Evolutionary conservation across 257 asterid species (phyloP), one percentile per base, ranked within the genome.

Genomic region (Ophiorrhiza pumila): DNA sequence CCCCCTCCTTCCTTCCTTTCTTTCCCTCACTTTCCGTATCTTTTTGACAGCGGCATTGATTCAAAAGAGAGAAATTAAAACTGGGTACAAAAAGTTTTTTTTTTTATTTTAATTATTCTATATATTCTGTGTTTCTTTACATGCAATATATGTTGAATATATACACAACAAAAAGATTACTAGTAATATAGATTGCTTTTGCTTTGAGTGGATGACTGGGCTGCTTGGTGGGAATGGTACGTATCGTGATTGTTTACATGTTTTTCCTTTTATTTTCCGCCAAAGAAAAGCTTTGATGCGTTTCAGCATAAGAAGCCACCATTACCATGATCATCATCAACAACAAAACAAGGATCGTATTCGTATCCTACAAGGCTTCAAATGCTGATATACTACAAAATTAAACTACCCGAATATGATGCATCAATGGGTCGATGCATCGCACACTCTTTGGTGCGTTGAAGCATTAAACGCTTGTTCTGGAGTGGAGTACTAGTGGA

Each of bases 331-430:
- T 9, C 60, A 53, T 53, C 42, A 37, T 37, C 60, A 53, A 22
- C 31, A 22, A 53, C 60, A 67, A 50, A 22, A 53, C 60, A 67
- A 50, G 45, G 67, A 34, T 74, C 67, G 78, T 74, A 43, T 23
- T 74, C 67, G 78, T 74, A 43, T 23, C 78, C 57, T 74, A 53
- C 78, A 74, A 74, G 77, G 66, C 47, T 73, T 29, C 20, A 49
- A 34, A 25, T 14, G 43, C 68, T 17, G 0, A 29, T n/a, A n/a
- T n/a, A n/a, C n/a, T n/a, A n/a, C n/a, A n/a, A n/a, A n/a, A n/a
- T n/a, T n/a, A n/a, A n/a, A n/a, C n/a, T n/a, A n/a, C n/a, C n/a
- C n/a, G n/a, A n/a, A n/a, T n/a, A n/a, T n/a, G n/a, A n/a, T n/a
- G 15, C 0, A 45, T 0, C 14, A 25, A 66, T 43, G 49, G 49